These are phyloP conservation scores for Didymella pinodella DNA, from an alignment of 2,329 filamentous ascomycete genomes.

Conservation along the genomic window DNA sequence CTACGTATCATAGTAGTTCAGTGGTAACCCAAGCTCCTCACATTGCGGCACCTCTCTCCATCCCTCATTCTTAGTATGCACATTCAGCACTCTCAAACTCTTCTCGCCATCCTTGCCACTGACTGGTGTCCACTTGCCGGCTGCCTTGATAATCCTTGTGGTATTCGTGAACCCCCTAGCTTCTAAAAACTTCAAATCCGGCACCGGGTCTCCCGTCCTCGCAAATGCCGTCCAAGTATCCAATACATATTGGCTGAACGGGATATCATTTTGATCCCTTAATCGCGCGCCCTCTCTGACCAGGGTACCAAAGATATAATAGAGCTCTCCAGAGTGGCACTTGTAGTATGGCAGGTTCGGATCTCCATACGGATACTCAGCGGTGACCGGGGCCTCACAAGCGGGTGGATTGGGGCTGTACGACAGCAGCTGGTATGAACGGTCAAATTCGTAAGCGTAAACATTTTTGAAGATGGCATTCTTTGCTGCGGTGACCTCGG, in stretches of 20 bases:
- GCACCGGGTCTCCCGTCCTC: constrained; percentile 38
- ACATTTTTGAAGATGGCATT: constrained; percentile 35
- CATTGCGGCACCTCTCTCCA: constrained; percentile 41
- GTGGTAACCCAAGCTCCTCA: constrained; percentile 31
- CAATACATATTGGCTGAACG: constrained; percentile 42
- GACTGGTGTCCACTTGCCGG: constrained; percentile 3
- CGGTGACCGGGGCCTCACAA: constrained; percentile 46
- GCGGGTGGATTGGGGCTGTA: constrained; percentile 42
- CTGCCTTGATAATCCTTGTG: background rate
- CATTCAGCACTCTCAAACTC: constrained; percentile 40
- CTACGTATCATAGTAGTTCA: constrained; percentile 34
- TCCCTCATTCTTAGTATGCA: constrained; percentile 21
- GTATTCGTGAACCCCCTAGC: constrained; percentile 32
- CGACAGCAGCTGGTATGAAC: constrained; percentile 38
- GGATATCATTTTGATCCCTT: constrained; percentile 43
- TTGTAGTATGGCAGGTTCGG: constrained; percentile 33
- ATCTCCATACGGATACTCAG: constrained; percentile 39
- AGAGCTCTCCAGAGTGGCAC: constrained; percentile 45
- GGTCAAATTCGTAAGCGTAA: constrained; percentile 46
- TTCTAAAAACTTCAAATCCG: constrained; percentile 28
- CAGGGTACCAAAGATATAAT: constrained; percentile 43
- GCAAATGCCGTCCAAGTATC: constrained; percentile 48
- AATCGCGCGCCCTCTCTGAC: constrained; percentile 45
- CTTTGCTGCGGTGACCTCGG: constrained; percentile 31
- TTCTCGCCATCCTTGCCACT: background rate